These are phyloP conservation scores for Populus pruinosa DNA, from an alignment of 345 rosid genomes.

Conservation along the genomic window DNA sequence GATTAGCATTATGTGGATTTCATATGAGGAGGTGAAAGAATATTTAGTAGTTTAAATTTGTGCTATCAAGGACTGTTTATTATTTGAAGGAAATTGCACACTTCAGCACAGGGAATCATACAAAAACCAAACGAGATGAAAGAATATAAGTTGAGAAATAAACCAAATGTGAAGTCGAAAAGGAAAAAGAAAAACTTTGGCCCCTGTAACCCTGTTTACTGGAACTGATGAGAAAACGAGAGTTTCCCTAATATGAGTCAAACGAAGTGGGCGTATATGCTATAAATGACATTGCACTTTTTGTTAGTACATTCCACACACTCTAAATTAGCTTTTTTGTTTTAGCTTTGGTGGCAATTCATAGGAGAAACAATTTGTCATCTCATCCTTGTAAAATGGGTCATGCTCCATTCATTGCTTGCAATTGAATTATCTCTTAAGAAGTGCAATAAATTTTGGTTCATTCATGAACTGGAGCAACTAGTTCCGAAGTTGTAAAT, in stretches of 20 bases:
- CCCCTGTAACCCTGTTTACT: too few relatives aligned
- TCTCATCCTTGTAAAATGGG: not conserved
- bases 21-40: not conserved
- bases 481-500: not conserved
- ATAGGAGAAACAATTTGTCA: not conserved
- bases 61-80: not conserved
- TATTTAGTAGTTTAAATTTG: not conserved
- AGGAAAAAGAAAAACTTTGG: too few relatives aligned
- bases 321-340: not conserved
- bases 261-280: not conserved
- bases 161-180: not conserved
- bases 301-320: not conserved
- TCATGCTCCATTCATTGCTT: not conserved
- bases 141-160: not conserved
- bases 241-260: not conserved
- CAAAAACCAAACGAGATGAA: not conserved
- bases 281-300: not conserved
- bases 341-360: not conserved
- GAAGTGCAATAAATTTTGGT: not conserved
- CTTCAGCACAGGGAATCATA: not conserved
- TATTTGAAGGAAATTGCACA: not conserved
- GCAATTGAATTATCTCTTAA: not conserved
- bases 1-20: not conserved
- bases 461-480: not conserved
- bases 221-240: not conserved